Evolutionary conservation across 305 asterid genomes (phyloP).

Genomic region (Striga hermonthica): DNA sequence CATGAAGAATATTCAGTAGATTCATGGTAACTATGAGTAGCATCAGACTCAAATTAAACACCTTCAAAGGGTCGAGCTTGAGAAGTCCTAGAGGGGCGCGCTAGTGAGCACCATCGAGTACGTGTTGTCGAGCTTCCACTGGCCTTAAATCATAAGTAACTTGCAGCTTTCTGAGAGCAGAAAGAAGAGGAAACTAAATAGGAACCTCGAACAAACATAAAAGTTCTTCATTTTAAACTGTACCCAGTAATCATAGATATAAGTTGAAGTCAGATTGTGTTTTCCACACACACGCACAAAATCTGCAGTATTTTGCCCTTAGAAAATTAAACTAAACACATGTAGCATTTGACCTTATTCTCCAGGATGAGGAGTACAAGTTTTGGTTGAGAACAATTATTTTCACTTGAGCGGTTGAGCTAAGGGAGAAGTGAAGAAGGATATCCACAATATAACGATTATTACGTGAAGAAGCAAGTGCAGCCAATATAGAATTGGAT

Average conservation of each 20-base stretch:
- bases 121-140: conserved; percentile 86
- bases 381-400: conserved; percentile 79
- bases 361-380: conserved; percentile 91
- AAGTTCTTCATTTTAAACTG: conserved; percentile 25
- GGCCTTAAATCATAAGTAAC: too few species aligned
- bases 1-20: conserved; percentile 15
- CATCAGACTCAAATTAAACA: conserved; percentile 35
- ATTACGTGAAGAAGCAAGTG: conserved; percentile 78
- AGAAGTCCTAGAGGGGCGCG: conserved; percentile 94
- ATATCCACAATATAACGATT: conserved; percentile 78
- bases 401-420: conserved; percentile 64
- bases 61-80: conserved; percentile 90
- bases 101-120: conserved; percentile 84
- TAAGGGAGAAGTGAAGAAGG: conserved; percentile 82
- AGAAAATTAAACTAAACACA: conserved; percentile 63
- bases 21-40: conserved; percentile 23
- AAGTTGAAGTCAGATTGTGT: conserved; percentile 18
- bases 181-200: conserved; percentile 85
- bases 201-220: conserved; percentile 63
- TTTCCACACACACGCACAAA: not conserved
- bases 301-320: not conserved
- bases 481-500: conserved; percentile 82
- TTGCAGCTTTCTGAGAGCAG: too few species aligned
- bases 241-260: conserved; percentile 12
- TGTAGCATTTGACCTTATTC: conserved; percentile 99